Evolutionary conservation across 73 alveolate genomes (phyloP), one percentile per base, ranked within the genome.

Genomic region (Symbiodinium natans): DNA sequence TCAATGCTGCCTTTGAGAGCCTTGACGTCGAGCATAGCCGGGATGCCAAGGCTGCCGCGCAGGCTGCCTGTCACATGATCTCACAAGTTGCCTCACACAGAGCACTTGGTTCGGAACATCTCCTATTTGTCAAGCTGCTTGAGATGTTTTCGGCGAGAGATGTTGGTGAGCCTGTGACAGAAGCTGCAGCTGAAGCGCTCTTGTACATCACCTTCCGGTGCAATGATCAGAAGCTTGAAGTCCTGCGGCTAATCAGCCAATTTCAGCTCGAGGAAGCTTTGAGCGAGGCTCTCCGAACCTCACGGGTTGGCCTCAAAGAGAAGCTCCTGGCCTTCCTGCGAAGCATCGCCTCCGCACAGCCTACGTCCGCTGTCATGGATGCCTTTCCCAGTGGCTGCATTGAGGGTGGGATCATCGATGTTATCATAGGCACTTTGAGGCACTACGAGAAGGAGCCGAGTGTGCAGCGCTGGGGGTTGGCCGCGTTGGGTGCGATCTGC

Each of bases 401-500:
- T 3, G 95, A 88, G 75, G 95, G 95, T n/a, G 83, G 84, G 29
- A 71, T 90, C 3, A 34, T 90, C 36, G 96, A 90, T 21, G 96
- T 90, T 52, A 84, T 90, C 77, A 90, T 90, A 36, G 25, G 52
- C 52, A 25, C 82, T n/a, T 42, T 90, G 34, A 29, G 43, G 15
- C 96, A 77, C 52, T 43, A 41, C 39, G 88, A 89, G 25, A 89
- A 59, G 13, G 96, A 90, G 29, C 96, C 96, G 10, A 77, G 96
- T 39, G 87, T 90, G n/a, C 96, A 90, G 52, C 96, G 96, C 36
- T 90, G 96, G 96, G 96, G 96, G 33, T 48, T 90, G 77, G 96
- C 96, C 4, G 96, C 96, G 5, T 31, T 90, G 88, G 96, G 96
- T 42, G 77, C 96, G 38, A 40, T 90, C 73, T 63, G 96, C 96